A percentile compares a stretch with the other conserved stretches of the same genome.
Evolutionary conservation across 208 protist species (phyloP).

Genomic region (Tritrichomonas musculus): DNA sequence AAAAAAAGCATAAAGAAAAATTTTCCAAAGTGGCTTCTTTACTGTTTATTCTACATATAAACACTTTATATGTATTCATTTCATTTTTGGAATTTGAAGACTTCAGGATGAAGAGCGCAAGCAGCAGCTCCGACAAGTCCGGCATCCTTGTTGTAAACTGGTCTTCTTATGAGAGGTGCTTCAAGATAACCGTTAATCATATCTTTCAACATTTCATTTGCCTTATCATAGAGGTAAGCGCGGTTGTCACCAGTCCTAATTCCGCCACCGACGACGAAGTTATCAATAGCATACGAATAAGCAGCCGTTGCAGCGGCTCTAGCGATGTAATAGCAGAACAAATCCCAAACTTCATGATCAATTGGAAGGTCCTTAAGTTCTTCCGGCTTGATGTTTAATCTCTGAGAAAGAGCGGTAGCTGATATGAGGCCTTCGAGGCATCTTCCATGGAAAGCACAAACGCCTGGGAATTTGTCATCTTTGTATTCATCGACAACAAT

Average conservation of each 20-base stretch:
- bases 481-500: slow-evolving; percentile 32
- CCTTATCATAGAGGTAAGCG: neutral
- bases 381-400: slow-evolving; percentile 34
- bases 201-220: neutral
- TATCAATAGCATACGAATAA: slow-evolving; percentile 33
- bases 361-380: slow-evolving; percentile 48
- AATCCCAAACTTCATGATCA: slow-evolving; percentile 53
- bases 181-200: neutral
- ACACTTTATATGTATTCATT: too few relatives aligned
- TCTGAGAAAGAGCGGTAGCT: slow-evolving; percentile 49
- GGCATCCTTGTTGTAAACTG: neutral
- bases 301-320: slow-evolving; percentile 13
- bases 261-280: slow-evolving; percentile 39
- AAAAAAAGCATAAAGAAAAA: too few relatives aligned
- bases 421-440: slow-evolving; percentile 61
- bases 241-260: neutral
- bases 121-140: neutral
- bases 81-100: too few relatives aligned
- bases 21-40: too few relatives aligned
- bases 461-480: slow-evolving; percentile 51
- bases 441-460: slow-evolving; percentile 58
- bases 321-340: slow-evolving; percentile 44
- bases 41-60: too few relatives aligned
- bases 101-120: neutral
- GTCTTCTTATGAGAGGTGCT: neutral